Conservation (phyloP, 1,284 basidiomycete species). For the Ustilago xerochloae region DNA sequence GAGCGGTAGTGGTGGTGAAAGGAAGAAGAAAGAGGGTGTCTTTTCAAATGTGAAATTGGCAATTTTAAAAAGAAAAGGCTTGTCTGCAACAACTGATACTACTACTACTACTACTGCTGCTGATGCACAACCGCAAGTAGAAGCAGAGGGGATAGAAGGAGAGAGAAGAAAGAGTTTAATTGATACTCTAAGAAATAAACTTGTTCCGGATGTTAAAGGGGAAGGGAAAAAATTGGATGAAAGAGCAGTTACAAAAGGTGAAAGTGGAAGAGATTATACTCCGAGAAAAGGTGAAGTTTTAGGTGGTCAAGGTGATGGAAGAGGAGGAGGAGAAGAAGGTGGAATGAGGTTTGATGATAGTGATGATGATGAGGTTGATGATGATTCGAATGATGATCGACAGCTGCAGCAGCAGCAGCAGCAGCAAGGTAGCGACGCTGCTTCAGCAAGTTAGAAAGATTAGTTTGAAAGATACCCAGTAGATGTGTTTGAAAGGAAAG, state of each 20-base stretch:
- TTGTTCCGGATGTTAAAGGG: constrained; percentile 26
- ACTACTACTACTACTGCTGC: neutral
- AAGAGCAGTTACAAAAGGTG: constrained; percentile 34
- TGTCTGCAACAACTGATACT: too few species aligned
- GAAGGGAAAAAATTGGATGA: constrained; percentile 27
- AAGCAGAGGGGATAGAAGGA: neutral
- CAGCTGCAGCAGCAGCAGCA: too few species aligned
- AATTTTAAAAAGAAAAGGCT: constrained; percentile 21
- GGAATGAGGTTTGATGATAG: neutral
- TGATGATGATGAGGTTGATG: neutral
- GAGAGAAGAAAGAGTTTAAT: constrained; percentile 19
- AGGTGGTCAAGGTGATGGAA: neutral
- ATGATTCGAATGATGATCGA: neutral
- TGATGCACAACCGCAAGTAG: neutral
- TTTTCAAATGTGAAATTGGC: constrained; percentile 29
- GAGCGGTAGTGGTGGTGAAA: too few species aligned
- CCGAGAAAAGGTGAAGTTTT: constrained; percentile 13
- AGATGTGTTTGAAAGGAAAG: too few species aligned
- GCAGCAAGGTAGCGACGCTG: too few species aligned
- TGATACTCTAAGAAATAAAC: constrained; percentile 21
- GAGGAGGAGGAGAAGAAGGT: neutral
- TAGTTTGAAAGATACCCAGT: too few species aligned
- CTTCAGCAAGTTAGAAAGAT: too few species aligned
- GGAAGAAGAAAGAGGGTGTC: constrained; percentile 23
- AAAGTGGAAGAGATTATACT: constrained; percentile 30